A percentile compares a stretch with the other conserved stretches of the same genome.
phyloP scores from a whole-genome alignment of 345 rosid genomes.

The Aethionema arabicum region DNA sequence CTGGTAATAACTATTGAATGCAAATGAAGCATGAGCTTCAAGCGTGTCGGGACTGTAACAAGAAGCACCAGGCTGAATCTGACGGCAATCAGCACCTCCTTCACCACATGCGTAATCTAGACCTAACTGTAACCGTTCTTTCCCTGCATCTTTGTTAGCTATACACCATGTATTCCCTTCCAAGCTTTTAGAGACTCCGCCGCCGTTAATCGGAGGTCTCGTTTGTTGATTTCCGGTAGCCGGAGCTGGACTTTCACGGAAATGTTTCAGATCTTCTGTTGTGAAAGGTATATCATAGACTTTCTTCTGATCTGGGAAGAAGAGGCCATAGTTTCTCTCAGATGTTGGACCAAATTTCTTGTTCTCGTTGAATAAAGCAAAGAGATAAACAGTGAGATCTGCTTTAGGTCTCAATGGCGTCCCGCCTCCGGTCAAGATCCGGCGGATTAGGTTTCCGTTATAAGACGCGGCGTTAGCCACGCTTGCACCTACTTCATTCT shows the following conservation, averaged over 20 bases:
- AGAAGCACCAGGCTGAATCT: constrained; percentile 67
- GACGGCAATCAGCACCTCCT: constrained; percentile 82
- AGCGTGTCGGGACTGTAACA: constrained; percentile 76
- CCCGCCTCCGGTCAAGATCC: constrained; percentile 81
- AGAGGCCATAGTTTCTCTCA: constrained; percentile 91
- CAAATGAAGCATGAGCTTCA: constrained; percentile 92
- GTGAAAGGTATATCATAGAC: constrained; percentile 86
- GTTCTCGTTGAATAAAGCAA: constrained; percentile 92
- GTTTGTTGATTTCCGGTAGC: constrained; percentile 21
- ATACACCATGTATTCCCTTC: constrained; percentile 75
- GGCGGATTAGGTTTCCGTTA: constrained; percentile 82
- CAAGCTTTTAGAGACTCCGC: constrained; percentile 55
- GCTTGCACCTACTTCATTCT: constrained; percentile 71
- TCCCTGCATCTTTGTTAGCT: constrained; percentile 61
- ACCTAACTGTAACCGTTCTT: constrained; percentile 63
- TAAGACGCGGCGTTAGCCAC: constrained; percentile 73
- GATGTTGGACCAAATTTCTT: constrained; percentile 75
- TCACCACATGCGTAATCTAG: constrained; percentile 88
- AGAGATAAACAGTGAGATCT: constrained; percentile 83
- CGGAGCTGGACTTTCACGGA: constrained; percentile 43
- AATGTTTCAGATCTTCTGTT: constrained; percentile 49
- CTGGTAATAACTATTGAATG: constrained; percentile 92
- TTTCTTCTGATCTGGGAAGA: constrained; percentile 71
- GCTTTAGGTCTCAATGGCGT: constrained; percentile 80
- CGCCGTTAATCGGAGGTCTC: constrained; percentile 36